Base-by-base conservation (phyloP, 805 yeast genomes). In the Suhomyces tanzawaensis region DNA sequence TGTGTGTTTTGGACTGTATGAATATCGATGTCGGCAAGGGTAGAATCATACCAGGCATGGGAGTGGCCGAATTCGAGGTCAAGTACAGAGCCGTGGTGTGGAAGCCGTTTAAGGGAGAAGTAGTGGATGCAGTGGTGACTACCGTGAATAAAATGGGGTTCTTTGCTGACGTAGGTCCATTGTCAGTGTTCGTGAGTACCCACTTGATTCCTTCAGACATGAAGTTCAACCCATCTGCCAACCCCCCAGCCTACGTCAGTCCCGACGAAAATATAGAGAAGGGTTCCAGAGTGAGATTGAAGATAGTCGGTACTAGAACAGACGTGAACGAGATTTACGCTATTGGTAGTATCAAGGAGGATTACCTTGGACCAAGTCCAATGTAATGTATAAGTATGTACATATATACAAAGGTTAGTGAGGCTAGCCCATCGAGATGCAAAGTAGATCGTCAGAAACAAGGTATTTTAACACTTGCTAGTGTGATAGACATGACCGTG, bases 101-200 rank as follows among this genome's bases (percentile, higher is more conserved):
- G 95, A 85, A 91, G 56, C 99, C 99, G 4, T 93, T 93, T 68
- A 93, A 93, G 66, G 99, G 98, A 24, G 99, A 93, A 64, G 99
- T 93, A 6, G 98, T 93, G 18, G 99, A 93, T 62, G 99, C 95
- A 4, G 81, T 91, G 17, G 98, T 93, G 12, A 85, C 96, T 11
- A 85, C 87, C 22, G 97, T 95, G 34, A 88, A 85, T 62, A 88
- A 79, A 56, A 85, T 91, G 82, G 99, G 99, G 7, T 88, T 93
- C 49, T 93, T 93, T 60, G 98, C 95, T 26, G 97, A 93, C 62
- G 99, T 93, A 19, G 99, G 99, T 0, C 99, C 99, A 12, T 71
- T 93, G 58, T 81, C 90, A 17, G 96, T 93, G 27, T 93, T 93
- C 62, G 95, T 93, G 16, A 85, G 96, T 17, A 89, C 95, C 25